Conservation (phyloP, 2,329 filamentous ascomycete genomes). For the Dothistroma pini region DNA sequence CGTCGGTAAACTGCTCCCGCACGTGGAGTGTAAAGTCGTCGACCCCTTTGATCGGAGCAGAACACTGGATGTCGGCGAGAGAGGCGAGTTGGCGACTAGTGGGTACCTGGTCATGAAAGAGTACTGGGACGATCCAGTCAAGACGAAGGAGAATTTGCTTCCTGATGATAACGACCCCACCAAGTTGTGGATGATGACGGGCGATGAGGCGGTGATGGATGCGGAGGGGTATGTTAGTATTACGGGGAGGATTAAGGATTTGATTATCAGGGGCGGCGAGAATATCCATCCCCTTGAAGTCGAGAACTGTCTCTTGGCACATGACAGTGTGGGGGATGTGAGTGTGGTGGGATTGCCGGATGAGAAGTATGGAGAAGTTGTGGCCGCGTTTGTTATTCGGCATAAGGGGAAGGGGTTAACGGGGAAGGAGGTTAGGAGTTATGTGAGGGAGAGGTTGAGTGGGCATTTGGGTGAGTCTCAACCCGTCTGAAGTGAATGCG, state of each 20-base stretch:
- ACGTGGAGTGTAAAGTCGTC: conserved; percentile 76
- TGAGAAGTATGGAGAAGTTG: conserved; percentile 77
- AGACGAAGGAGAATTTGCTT: conserved; percentile 66
- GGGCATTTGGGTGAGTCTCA: conserved; percentile 62
- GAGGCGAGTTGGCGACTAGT: conserved; percentile 76
- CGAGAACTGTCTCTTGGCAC: conserved; percentile 78
- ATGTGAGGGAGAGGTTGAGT: conserved; percentile 67
- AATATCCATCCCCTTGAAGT: conserved; percentile 95
- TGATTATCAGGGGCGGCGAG: conserved; percentile 92
- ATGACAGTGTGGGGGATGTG: conserved; percentile 67
- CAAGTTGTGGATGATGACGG: conserved; percentile 81
- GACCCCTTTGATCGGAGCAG: conserved; percentile 57
- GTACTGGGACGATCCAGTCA: conserved; percentile 73
- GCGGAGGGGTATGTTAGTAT: conserved; percentile 79
- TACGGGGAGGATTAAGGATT: conserved; percentile 86
- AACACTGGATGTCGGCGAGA: conserved; percentile 60
- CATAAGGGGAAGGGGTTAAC: conserved; percentile 47
- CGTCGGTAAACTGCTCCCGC: conserved; percentile 79
- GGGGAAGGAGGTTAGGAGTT: conserved; percentile 60
- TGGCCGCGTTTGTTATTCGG: conserved; percentile 76
- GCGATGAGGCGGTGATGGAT: conserved; percentile 88
- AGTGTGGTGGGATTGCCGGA: conserved; percentile 83
- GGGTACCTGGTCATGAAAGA: conserved; percentile 90
- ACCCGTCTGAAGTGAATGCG: neutral
- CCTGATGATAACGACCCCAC: conserved; percentile 53